Percentiles rank a stretch among this genome's conserved stretches.
Evolutionary conservation across 2,329 filamentous ascomycete genomes (phyloP).

Genomic region (Zymoseptoria tritici): DNA sequence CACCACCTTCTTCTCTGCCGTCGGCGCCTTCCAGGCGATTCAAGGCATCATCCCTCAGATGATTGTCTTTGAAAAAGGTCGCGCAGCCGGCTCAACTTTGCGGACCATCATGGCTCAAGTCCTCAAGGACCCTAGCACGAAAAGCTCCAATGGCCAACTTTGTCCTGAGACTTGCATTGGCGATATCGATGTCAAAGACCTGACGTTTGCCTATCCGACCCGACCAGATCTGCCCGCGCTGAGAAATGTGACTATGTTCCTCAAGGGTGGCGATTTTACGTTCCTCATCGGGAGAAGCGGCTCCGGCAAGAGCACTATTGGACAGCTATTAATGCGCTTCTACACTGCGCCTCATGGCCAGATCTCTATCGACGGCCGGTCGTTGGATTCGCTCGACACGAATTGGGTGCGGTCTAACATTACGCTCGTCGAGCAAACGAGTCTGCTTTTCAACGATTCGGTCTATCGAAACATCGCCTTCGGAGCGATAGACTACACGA

Average conservation of each 20-base stretch:
- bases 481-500: conserved; percentile 48
- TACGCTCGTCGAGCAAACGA: conserved; percentile 75
- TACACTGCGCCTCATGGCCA: conserved; percentile 61
- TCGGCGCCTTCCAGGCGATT: conserved; percentile 68
- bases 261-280: conserved; percentile 63
- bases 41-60: conserved; percentile 69
- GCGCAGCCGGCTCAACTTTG: conserved; percentile 61
- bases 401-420: conserved; percentile 71
- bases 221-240: conserved; percentile 56
- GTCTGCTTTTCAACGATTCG: conserved; percentile 72
- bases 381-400: conserved; percentile 55
- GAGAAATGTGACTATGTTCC: conserved; percentile 56
- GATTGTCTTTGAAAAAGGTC: conserved; percentile 70
- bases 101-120: conserved; percentile 37
- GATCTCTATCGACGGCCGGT: conserved; percentile 60
- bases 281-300: conserved; percentile 83
- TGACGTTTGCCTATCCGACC: conserved; percentile 59
- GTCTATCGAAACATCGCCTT: conserved; percentile 72
- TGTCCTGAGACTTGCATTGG: conserved; percentile 47
- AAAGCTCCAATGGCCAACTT: conserved; percentile 15
- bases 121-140: conserved; percentile 15
- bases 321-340: conserved; percentile 70
- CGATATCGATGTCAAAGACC: conserved; percentile 62
- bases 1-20: conserved; percentile 76
- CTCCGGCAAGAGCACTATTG: conserved; percentile 85